These are phyloP conservation scores for Colletotrichum filicis DNA, from an alignment of 2,329 filamentous ascomycete genomes.

Conservation along the genomic window DNA sequence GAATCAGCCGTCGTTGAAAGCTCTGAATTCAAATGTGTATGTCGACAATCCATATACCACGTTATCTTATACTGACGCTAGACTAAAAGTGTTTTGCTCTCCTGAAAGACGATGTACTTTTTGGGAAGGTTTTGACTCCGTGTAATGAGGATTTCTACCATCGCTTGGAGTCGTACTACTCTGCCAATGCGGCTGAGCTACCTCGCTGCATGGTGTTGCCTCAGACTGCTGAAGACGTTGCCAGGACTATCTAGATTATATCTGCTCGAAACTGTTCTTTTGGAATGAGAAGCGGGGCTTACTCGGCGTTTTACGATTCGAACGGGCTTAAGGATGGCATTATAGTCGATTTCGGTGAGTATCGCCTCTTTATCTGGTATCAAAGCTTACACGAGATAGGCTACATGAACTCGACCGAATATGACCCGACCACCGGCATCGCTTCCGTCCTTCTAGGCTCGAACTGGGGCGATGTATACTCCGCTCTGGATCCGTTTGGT, in stretches of 20 bases:
- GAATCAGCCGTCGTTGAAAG: neutral
- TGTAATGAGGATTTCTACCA: neutral
- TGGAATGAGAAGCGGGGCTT: conserved; percentile 22
- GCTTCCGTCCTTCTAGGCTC: conserved; percentile 44
- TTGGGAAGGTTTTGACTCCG: neutral
- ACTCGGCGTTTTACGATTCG: conserved; percentile 18
- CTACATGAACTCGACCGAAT: conserved; percentile 45
- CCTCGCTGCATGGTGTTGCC: conserved; percentile 30
- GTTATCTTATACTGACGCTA: neutral
- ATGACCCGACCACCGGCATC: conserved; percentile 39
- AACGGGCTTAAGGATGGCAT: conserved; percentile 28
- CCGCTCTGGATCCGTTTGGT: conserved; percentile 34
- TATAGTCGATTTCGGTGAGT: conserved; percentile 26
- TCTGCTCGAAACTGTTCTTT: conserved; percentile 30
- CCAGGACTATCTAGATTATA: conserved; percentile 36
- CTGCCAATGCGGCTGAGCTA: conserved; percentile 24
- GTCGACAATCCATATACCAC: neutral
- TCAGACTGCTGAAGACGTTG: conserved; percentile 24
- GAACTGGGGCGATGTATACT: conserved; percentile 40
- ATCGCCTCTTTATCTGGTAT: neutral
- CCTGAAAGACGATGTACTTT: neutral
- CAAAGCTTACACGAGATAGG: conserved; percentile 14
- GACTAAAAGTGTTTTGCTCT: neutral
- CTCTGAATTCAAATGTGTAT: neutral
- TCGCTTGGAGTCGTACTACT: conserved; percentile 27